phyloP scores from a whole-genome alignment of 164 flowering plant species.

The Chimonanthus salicifolius region DNA sequence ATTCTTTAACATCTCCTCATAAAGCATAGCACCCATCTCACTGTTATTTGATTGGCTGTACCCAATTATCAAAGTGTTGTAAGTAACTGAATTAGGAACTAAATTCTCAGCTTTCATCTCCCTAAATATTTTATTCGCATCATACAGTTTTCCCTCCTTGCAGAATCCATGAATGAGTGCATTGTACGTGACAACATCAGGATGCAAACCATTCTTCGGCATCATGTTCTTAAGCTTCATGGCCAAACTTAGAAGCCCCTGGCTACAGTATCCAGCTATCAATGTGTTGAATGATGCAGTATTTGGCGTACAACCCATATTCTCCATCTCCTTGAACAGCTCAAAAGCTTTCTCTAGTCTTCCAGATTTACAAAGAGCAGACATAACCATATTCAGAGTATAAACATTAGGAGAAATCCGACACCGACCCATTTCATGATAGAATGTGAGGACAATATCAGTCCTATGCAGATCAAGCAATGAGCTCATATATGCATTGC shows the following conservation, averaged over 20 bases:
- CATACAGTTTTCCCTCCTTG: constrained; percentile 64
- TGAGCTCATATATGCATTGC: constrained; percentile 73
- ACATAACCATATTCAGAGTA: constrained; percentile 72
- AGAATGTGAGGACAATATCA: constrained; percentile 60
- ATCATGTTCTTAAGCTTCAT: constrained; percentile 58
- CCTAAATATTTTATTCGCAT: constrained; percentile 51
- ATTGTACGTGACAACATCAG: constrained; percentile 60
- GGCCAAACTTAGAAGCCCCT: constrained; percentile 51
- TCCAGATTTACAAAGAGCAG: constrained; percentile 54
- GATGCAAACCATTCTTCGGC: constrained; percentile 44
- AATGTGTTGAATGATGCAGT: constrained; percentile 60
- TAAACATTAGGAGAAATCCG: constrained; percentile 65
- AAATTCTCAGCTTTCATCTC: constrained; percentile 67
- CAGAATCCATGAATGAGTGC: constrained; percentile 67
- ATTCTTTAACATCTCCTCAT: constrained; percentile 63
- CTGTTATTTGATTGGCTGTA: constrained; percentile 47
- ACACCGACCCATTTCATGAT: constrained; percentile 50
- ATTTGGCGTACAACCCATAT: constrained; percentile 52
- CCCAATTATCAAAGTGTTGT: constrained; percentile 73
- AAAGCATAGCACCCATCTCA: constrained; percentile 56
- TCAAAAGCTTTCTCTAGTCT: constrained; percentile 63
- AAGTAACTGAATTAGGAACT: constrained; percentile 59
- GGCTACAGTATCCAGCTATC: constrained; percentile 59
- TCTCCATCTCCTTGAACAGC: constrained; percentile 53
- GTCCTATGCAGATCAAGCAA: constrained; percentile 40